Evolutionary conservation across 2,329 filamentous ascomycete genomes (phyloP), one percentile per base, ranked within the genome.

Genomic region (Bimuria novae-zelandiae): DNA sequence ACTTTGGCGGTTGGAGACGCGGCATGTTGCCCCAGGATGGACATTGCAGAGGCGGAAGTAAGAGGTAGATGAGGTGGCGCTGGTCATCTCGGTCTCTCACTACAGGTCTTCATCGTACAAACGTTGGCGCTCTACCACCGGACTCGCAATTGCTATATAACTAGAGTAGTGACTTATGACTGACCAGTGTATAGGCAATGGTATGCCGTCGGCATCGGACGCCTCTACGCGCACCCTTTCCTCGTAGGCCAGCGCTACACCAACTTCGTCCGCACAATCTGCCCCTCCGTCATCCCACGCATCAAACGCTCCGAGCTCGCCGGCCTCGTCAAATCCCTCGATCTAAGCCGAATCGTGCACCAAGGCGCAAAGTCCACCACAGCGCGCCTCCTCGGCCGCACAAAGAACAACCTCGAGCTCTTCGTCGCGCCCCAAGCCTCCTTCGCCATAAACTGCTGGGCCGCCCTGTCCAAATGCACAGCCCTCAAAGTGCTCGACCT

Each of bases 391-490:
- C 71, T 87, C 3, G 77, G 80, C 21, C 74, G 82, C 44, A 78
- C 82, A 1, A 85, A 82, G 55, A 67, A 71, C 5, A 78, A 73
- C 1, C 64, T 87, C 16, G 74, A 80, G 55, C 67, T 72, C n/a
- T 86, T 86, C 63, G 67, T 80, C 41, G 83, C 84, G 1, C 84
- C 84, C 1, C 81, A 82, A 54, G 77, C 80, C 4, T 80, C 79
- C 3, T 86, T 87, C 60, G 80, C 79, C 2, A 69, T 81, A 46
- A 83, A 84, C 55, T 82, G 81, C 63, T 80, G 85, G 57, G 77
- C 82, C 2, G 76, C 81, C 2, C 65, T 87, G 17, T 77, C 79
- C 2, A 86, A 85, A 70, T 85, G 83, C 66, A 57, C 60, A 5
- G 72, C 76, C 0, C 72, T 87, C 4, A 70, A 70, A 8, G 55